Evolutionary conservation across 257 asterid species (phyloP).

Genomic region (Fraxinus excelsior): DNA sequence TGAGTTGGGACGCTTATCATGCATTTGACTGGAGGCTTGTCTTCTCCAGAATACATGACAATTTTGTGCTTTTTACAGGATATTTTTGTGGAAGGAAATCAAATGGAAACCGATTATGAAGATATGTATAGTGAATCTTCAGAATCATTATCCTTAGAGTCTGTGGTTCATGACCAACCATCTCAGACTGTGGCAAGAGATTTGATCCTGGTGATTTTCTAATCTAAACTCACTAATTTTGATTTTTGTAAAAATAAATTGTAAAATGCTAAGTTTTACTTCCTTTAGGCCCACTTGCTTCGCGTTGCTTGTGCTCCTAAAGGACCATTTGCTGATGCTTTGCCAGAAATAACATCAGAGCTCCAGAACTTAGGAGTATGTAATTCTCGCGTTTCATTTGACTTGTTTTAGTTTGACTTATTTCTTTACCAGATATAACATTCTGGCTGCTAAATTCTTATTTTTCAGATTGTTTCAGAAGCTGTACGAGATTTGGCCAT

Average conservation of each 20-base stretch:
- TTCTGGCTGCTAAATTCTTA: slow-evolving; percentile 24
- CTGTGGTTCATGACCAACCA: slow-evolving; percentile 43
- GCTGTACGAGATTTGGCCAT: slow-evolving; percentile 66
- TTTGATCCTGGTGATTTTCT: slow-evolving; percentile 69
- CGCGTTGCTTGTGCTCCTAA: slow-evolving; percentile 83
- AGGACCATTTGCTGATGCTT: slow-evolving; percentile 78
- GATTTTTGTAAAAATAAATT: slow-evolving; percentile 10
- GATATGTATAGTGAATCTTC: slow-evolving; percentile 47
- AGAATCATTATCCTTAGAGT: slow-evolving; percentile 42
- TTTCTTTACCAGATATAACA: slow-evolving; percentile 14
- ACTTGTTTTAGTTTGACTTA: slow-evolving; percentile 2
- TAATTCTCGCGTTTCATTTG: slow-evolving; percentile 26
- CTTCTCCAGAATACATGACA: slow-evolving; percentile 17
- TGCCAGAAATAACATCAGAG: slow-evolving; percentile 84
- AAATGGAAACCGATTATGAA: slow-evolving; percentile 45
- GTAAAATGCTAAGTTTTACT: slow-evolving; percentile 29
- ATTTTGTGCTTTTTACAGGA: slow-evolving; percentile 44
- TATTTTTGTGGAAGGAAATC: slow-evolving; percentile 52
- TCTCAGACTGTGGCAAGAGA: slow-evolving; percentile 63
- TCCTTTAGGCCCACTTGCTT: slow-evolving; percentile 81
- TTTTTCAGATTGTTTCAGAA: slow-evolving; percentile 74
- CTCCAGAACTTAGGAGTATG: slow-evolving; percentile 77
- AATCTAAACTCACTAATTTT: neutral
- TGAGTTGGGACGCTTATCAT: neutral
- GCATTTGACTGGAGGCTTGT: slow-evolving; percentile 10